These are phyloP conservation scores for Wickerhamomyces chaumierensis DNA, from an alignment of 805 yeast genomes.

Conservation along the genomic window DNA sequence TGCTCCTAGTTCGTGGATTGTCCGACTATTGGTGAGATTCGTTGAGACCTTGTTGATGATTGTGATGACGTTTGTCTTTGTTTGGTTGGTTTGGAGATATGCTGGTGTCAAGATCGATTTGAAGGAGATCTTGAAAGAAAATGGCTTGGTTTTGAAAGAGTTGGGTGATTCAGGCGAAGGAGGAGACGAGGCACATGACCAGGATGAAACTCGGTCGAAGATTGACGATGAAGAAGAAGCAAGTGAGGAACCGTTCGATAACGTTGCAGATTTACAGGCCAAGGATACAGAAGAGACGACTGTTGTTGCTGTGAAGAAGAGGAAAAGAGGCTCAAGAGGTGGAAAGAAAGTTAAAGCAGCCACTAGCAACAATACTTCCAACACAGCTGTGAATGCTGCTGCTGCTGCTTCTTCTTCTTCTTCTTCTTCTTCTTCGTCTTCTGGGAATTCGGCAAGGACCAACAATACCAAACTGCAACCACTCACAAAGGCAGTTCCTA, in stretches of 20 bases:
- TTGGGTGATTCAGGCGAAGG: no score
- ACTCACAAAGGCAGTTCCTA: not conserved
- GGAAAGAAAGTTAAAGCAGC: constrained; percentile 46
- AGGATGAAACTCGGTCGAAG: constrained; percentile 10
- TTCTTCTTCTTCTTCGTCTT: no score
- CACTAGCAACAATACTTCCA: constrained; percentile 3
- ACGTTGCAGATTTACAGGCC: no score
- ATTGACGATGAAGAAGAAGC: no score
- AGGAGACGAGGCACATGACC: constrained; percentile 17
- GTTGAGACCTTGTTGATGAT: constrained; percentile 30
- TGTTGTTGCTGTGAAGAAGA: constrained; percentile 13
- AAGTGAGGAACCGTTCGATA: constrained; percentile 37
- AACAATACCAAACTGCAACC: not conserved
- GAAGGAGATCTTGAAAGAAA: constrained; percentile 16
- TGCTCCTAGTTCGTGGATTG: constrained; percentile 20
- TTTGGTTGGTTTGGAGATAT: constrained; percentile 20
- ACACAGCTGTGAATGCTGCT: no score
- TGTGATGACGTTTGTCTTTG: constrained; percentile 16
- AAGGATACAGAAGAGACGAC: no score
- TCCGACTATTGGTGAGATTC: constrained; percentile 8
- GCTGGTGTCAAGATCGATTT: constrained; percentile 4
- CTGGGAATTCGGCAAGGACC: not conserved
- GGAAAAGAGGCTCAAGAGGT: constrained; percentile 82
- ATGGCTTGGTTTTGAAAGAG: constrained; percentile 21
- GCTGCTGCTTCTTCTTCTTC: no score